phyloP scores from a whole-genome alignment of 139 green algal genomes.

The Chlorella sp. region DNA sequence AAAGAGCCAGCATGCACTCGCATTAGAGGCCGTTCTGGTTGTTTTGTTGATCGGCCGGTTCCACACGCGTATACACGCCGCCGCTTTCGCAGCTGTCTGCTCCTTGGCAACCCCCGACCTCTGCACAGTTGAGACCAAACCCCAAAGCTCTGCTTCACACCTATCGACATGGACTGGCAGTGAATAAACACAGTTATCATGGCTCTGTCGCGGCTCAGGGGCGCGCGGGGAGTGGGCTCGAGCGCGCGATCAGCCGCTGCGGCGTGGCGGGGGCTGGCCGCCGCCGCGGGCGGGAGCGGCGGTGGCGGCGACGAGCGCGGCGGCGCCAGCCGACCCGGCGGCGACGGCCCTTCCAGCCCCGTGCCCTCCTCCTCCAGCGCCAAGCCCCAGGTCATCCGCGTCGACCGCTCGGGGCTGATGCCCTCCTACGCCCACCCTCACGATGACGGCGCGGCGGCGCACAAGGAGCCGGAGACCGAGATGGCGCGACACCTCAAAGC shows the following conservation, averaged over 20 bases:
- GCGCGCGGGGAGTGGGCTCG: background rate
- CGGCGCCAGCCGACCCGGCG: background rate
- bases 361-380: too few species aligned
- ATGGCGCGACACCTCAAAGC: conserved; percentile 52
- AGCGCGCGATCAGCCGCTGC: too few species aligned
- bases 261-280: conserved; percentile 1
- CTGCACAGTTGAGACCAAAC: too few species aligned
- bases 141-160: too few species aligned
- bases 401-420: conserved; percentile 46
- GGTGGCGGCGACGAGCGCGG: background rate
- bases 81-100: too few species aligned
- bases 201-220: background rate
- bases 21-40: too few species aligned
- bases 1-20: too few species aligned
- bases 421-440: conserved; percentile 18
- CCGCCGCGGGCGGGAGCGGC: background rate
- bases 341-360: conserved; percentile 3
- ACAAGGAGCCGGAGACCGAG: conserved; percentile 54
- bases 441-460: background rate
- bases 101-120: too few species aligned
- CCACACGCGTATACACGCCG: too few species aligned
- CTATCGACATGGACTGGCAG: too few species aligned
- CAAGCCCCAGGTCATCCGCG: conserved; percentile 30
- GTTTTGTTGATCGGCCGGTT: too few species aligned
- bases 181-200: too few species aligned